Evolutionary conservation across 1,284 basidiomycete genomes (phyloP), one percentile per base, ranked within the genome.

Genomic region (Mycosarcoma mackinlayi): DNA sequence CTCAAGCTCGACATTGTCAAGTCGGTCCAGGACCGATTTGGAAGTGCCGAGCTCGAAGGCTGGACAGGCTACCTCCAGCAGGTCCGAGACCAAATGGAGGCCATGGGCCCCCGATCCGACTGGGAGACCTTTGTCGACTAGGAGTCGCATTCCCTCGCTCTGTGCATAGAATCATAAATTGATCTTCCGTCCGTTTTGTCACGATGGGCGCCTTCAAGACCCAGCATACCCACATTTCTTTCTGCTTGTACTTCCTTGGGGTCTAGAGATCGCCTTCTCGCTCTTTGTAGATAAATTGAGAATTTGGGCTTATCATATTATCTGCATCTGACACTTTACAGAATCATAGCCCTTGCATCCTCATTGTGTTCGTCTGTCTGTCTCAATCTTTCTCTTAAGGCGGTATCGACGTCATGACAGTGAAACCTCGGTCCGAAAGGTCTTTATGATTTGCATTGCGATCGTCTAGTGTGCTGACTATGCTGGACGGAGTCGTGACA

Each of bases 81-180:
- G 65, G 49, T 51, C 8, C 44, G 65, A 4, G 65, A 62, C 37
- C 42, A 62, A 46, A 67, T 67, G 65, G 58, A 67, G 28, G 38
- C 49, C 31, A 67, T 67, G 65, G 65, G 65, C 9, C 58, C 65
- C 19, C 53, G 65, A 7, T 34, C 58, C 24, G 65, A 67, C 37
- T 67, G 65, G 65, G 58, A 67, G 50, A 67, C 65, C 6, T 67
- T 67, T 9, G 65, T 67, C 40, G 65, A 67, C 23, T 67, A 54
- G 35, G 31, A 21, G 10, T 8, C 23, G 23, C 35, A 28, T 13
- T 16, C 18, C 11, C n/a, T 18, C 18, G 11, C 27, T 31, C 40
- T 27, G 5, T 28, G 23, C 45, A 31, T 34, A 6, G 8, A 14
- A 38, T 40, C 24, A 46, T 40, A 54, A 40, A 42, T 39, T 23